Conservation (phyloP, 129 eudicot genomes). For the Solidago caesia region DNA sequence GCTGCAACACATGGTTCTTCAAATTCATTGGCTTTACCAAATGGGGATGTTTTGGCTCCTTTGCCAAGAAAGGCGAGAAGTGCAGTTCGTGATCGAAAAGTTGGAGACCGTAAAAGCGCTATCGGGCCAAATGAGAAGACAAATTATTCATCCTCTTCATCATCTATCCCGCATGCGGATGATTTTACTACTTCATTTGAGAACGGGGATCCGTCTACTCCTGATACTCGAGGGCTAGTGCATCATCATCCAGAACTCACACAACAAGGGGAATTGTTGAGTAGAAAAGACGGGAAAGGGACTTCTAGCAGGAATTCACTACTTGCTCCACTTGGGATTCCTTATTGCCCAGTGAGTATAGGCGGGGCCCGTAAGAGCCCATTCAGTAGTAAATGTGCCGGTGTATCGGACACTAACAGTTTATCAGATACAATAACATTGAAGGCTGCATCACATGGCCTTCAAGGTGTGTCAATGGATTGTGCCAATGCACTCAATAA, state of each 20-base stretch:
- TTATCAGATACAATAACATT: slow-evolving; percentile 59
- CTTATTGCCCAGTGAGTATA: slow-evolving; percentile 54
- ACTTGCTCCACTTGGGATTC: slow-evolving; percentile 91
- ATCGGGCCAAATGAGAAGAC: slow-evolving; percentile 59
- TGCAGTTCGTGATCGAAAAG: slow-evolving; percentile 54
- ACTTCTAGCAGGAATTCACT: slow-evolving; percentile 46
- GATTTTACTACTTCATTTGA: slow-evolving; percentile 39
- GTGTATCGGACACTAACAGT: slow-evolving; percentile 41
- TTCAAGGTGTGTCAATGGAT: slow-evolving; percentile 77
- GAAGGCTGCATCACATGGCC: slow-evolving; percentile 57
- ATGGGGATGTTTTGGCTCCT: slow-evolving; percentile 60
- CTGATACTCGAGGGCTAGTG: slow-evolving; percentile 46
- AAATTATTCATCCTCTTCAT: slow-evolving; percentile 41
- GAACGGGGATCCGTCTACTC: slow-evolving; percentile 50
- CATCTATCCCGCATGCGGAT: slow-evolving; percentile 37
- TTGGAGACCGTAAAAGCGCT: slow-evolving; percentile 56
- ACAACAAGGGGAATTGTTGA: slow-evolving; percentile 35
- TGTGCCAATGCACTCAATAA: slow-evolving; percentile 63
- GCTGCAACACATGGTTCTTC: slow-evolving; percentile 36
- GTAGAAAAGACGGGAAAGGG: slow-evolving; percentile 46
- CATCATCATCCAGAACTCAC: slow-evolving; percentile 57
- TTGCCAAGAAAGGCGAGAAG: slow-evolving; percentile 66
- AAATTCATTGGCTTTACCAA: slow-evolving; percentile 49
- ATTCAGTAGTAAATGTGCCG: slow-evolving; percentile 42
- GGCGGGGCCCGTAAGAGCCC: slow-evolving; percentile 56